These are phyloP conservation scores for Aspergillus niger DNA, from an alignment of 2,329 filamentous ascomycete species.

Conservation along the genomic window DNA sequence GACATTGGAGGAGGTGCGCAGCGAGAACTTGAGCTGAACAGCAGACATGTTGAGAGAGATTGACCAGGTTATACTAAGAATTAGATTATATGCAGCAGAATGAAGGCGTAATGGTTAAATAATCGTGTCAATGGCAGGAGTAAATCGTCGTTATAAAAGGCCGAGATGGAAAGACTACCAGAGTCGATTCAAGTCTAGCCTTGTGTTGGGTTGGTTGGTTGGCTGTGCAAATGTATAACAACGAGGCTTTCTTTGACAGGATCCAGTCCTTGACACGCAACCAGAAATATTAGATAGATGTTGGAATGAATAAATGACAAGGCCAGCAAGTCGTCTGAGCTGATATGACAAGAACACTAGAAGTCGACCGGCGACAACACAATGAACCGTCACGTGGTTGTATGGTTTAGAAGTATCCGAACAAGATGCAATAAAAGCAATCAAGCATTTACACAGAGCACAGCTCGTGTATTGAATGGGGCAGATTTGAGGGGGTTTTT, in stretches of 20 bases:
- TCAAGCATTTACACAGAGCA: slow-evolving; percentile 37
- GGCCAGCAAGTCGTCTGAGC: slow-evolving; percentile 30
- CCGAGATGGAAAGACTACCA: slow-evolving; percentile 30
- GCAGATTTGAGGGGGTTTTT: slow-evolving; percentile 39
- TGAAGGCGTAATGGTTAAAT: slow-evolving; percentile 18
- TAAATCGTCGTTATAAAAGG: slow-evolving; percentile 21
- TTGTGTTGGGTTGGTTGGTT: slow-evolving; percentile 19
- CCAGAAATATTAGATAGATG: slow-evolving; percentile 22
- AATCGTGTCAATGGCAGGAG: slow-evolving; percentile 26
- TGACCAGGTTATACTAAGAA: slow-evolving; percentile 40
- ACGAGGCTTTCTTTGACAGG: slow-evolving; percentile 24
- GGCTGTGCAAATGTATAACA: slow-evolving; percentile 17
- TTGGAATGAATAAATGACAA: slow-evolving; percentile 17
- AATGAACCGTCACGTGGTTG: slow-evolving; percentile 24
- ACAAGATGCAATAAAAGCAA: slow-evolving; percentile 30
- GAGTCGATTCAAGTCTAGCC: slow-evolving; percentile 27
- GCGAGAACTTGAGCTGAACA: slow-evolving; percentile 91
- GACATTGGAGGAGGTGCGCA: slow-evolving; percentile 93
- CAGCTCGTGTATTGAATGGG: slow-evolving; percentile 38
- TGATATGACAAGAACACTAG: slow-evolving; percentile 27
- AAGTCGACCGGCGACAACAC: slow-evolving; percentile 39
- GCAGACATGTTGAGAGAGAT: slow-evolving; percentile 65
- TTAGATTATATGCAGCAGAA: slow-evolving; percentile 28
- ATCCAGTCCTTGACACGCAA: slow-evolving; percentile 38
- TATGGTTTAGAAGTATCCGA: slow-evolving; percentile 30